These are phyloP conservation scores for Candida dajiaensis DNA, from an alignment of 805 yeast genomes.

Conservation along the genomic window DNA sequence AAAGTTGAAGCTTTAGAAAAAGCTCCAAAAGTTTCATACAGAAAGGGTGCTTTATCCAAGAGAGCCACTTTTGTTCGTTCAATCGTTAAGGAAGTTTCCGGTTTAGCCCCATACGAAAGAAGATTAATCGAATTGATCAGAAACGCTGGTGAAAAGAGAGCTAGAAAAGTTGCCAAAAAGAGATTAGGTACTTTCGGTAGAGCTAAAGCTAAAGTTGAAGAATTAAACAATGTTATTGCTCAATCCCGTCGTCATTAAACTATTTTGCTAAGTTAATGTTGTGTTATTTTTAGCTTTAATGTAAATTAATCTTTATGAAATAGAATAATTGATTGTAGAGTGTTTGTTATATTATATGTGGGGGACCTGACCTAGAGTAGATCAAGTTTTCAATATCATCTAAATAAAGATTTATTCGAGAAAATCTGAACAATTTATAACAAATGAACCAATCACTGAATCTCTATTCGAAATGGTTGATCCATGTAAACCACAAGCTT, in stretches of 20 bases:
- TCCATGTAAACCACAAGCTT: conserved; percentile 74
- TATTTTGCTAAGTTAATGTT: conserved; percentile 1
- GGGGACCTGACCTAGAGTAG: no score
- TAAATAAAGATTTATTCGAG: not conserved
- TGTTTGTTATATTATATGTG: not conserved
- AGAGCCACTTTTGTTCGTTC: conserved; percentile 95
- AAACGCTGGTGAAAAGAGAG: conserved; percentile 99
- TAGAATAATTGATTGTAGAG: not conserved
- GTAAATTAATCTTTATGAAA: conserved; percentile 1
- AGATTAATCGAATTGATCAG: conserved; percentile 98
- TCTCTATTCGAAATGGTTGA: conserved; percentile 13
- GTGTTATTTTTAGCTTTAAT: not conserved
- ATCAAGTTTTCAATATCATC: no score
- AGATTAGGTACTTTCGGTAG: conserved; percentile 99
- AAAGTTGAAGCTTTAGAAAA: conserved; percentile 80
- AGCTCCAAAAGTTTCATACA: conserved; percentile 86
- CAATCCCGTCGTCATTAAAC: conserved; percentile 90
- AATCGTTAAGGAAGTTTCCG: conserved; percentile 94
- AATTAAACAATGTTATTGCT: conserved; percentile 92
- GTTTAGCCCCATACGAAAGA: conserved; percentile 99
- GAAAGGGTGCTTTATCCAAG: conserved; percentile 95
- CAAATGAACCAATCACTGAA: not conserved
- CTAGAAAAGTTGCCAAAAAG: conserved; percentile 99
- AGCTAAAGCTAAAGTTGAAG: conserved; percentile 99
- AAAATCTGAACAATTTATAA: not conserved